These are phyloP conservation scores for Penicillium decumbens DNA, from an alignment of 2,329 filamentous ascomycete genomes.

Conservation along the genomic window DNA sequence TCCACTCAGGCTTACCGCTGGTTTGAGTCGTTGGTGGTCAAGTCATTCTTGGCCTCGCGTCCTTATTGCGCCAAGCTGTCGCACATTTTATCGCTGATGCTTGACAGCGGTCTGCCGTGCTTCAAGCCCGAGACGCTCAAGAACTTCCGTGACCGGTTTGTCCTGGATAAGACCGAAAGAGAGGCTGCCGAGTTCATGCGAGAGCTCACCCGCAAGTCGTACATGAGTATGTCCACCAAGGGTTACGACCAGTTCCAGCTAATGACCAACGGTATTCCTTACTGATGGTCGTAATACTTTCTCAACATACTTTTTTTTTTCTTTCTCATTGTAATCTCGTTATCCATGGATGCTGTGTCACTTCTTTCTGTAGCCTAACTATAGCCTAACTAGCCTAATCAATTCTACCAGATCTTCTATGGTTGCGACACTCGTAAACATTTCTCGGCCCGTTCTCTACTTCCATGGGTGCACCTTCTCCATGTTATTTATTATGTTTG, in stretches of 20 bases:
- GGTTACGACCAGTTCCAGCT: slow-evolving; percentile 98
- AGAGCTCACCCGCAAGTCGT: slow-evolving; percentile 82
- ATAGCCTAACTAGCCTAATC: background rate
- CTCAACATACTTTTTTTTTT: background rate
- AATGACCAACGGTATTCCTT: slow-evolving; percentile 94
- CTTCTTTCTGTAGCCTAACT: background rate
- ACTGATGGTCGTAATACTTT: slow-evolving; percentile 47
- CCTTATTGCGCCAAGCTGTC: slow-evolving; percentile 83
- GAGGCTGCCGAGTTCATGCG: slow-evolving; percentile 95
- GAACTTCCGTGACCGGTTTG: slow-evolving; percentile 89
- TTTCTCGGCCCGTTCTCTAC: background rate
- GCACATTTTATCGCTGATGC: slow-evolving; percentile 89
- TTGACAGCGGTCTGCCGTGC: slow-evolving; percentile 91
- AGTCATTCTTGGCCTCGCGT: slow-evolving; percentile 83
- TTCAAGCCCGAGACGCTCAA: slow-evolving; percentile 95
- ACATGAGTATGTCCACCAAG: slow-evolving; percentile 83
- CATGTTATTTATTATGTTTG: background rate
- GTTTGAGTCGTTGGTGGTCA: slow-evolving; percentile 95
- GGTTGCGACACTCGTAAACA: background rate
- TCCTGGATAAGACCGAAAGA: slow-evolving; percentile 81
- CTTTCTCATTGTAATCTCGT: background rate
- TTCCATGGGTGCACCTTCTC: background rate
- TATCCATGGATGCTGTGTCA: background rate
- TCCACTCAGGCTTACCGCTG: slow-evolving; percentile 85
- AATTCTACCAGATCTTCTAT: background rate